These are phyloP conservation scores for Gossypium stocksii DNA, from an alignment of 345 rosid genomes.

Conservation along the genomic window DNA sequence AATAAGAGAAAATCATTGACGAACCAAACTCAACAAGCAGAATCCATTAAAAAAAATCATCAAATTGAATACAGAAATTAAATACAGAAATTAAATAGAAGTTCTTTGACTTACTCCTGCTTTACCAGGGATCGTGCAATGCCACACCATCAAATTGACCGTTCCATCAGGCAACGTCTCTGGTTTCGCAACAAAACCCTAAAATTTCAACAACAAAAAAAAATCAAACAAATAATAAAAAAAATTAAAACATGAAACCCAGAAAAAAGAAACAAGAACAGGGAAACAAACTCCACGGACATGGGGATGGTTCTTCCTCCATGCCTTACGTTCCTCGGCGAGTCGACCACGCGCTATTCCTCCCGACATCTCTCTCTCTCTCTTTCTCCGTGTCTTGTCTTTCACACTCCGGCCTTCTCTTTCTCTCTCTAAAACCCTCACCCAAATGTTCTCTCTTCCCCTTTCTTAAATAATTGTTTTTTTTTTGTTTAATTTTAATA, in stretches of 20 bases:
- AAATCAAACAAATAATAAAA: neutral
- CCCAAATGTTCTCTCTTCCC: neutral
- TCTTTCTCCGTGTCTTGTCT: neutral
- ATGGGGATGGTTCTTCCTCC: constrained; percentile 98
- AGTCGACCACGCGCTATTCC: constrained; percentile 96
- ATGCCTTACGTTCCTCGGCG: constrained; percentile 85
- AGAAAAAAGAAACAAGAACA: neutral
- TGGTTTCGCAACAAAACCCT: constrained; percentile 99
- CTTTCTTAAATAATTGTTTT: constrained; percentile 1
- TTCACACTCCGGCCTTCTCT: neutral
- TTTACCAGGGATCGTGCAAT: constrained; percentile 96
- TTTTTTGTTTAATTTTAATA: neutral
- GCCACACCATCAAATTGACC: constrained; percentile 92
- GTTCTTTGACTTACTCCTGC: constrained; percentile 56
- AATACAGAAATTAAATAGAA: neutral
- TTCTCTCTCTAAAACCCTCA: constrained; percentile 1
- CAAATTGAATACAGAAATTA: neutral
- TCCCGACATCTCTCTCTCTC: constrained; percentile 51
- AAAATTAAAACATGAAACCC: neutral
- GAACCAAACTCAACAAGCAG: neutral
- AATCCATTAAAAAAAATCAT: no score
- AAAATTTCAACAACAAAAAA: constrained; percentile 14
- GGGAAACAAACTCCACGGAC: constrained; percentile 36
- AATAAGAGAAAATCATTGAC: neutral
- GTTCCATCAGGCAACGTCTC: constrained; percentile 74